phyloP scores from a whole-genome alignment of 495 filamentous ascomycete genomes.

The Xylaria grammica region DNA sequence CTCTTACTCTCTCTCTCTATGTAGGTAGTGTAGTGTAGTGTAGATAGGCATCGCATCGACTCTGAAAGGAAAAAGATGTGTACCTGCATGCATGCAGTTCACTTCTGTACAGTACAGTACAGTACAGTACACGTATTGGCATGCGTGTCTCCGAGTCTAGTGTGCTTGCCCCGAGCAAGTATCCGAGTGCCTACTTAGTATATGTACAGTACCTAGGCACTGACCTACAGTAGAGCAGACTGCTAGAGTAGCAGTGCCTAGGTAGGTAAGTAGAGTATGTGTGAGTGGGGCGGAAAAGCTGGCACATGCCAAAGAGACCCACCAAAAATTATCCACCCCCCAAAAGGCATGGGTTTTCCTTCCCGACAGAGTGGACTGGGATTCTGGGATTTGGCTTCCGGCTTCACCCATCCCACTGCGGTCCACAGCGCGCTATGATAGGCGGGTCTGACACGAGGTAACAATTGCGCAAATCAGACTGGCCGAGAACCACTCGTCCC shows the following conservation, averaged over 20 bases:
- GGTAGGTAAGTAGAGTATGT: neutral
- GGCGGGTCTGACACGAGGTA: neutral
- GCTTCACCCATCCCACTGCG: constrained; percentile 16
- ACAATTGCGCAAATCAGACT: constrained; percentile 3
- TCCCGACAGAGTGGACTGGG: constrained; percentile 21
- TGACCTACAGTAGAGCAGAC: neutral
- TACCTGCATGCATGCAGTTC: no score
- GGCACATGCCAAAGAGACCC: constrained; percentile 7
- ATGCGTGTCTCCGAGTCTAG: no score
- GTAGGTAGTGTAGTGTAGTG: no score
- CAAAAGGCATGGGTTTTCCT: neutral
- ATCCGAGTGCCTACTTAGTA: no score
- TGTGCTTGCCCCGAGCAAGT: no score
- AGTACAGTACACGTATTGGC: no score
- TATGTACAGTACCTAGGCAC: no score
- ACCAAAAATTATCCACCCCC: neutral
- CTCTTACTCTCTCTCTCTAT: no score
- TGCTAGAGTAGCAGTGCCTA: neutral
- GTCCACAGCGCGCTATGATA: neutral
- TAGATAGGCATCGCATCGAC: no score
- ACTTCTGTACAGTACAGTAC: no score
- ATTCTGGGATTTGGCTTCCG: constrained; percentile 18
- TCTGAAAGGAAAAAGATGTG: no score
- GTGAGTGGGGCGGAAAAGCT: neutral
- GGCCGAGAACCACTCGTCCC: neutral